Conservation (phyloP, 2,329 filamentous ascomycete species). For the Plenodomus tracheiphilus region DNA sequence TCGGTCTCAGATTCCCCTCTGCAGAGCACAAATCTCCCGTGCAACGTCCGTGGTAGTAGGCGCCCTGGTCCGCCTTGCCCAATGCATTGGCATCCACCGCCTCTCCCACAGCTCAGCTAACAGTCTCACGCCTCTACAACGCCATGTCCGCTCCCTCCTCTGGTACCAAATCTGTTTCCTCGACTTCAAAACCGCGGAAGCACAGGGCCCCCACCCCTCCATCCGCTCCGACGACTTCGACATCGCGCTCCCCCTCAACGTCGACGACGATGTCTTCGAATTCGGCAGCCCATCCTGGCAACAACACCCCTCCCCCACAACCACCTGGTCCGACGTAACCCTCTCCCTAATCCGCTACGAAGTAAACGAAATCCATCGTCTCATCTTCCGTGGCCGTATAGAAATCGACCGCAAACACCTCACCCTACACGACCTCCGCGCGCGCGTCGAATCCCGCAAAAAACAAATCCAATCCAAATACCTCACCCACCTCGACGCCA, state of each 20-base stretch:
- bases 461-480: constrained; percentile 41
- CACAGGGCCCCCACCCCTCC: constrained; percentile 43
- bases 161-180: constrained; percentile 47
- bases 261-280: constrained; percentile 45
- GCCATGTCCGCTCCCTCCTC: constrained; percentile 41
- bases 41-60: constrained; percentile 45
- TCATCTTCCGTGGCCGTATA: constrained; percentile 43
- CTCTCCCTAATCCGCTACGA: constrained; percentile 43
- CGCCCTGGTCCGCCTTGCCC: constrained; percentile 42
- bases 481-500: constrained; percentile 38
- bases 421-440: constrained; percentile 41
- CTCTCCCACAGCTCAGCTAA: constrained; percentile 39
- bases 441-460: constrained; percentile 40
- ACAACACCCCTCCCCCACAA: constrained; percentile 34
- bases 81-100: constrained; percentile 45
- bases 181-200: constrained; percentile 45
- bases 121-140: constrained; percentile 40
- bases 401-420: constrained; percentile 45
- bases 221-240: constrained; percentile 45
- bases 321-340: constrained; percentile 42
- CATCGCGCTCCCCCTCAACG: constrained; percentile 41
- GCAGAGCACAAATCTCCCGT: constrained; percentile 43
- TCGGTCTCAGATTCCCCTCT: constrained; percentile 38
- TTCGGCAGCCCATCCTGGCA: constrained; percentile 42
- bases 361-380: constrained; percentile 43